phyloP scores from a whole-genome alignment of 306 rosid genomes.

The Cicer cuneatum region DNA sequence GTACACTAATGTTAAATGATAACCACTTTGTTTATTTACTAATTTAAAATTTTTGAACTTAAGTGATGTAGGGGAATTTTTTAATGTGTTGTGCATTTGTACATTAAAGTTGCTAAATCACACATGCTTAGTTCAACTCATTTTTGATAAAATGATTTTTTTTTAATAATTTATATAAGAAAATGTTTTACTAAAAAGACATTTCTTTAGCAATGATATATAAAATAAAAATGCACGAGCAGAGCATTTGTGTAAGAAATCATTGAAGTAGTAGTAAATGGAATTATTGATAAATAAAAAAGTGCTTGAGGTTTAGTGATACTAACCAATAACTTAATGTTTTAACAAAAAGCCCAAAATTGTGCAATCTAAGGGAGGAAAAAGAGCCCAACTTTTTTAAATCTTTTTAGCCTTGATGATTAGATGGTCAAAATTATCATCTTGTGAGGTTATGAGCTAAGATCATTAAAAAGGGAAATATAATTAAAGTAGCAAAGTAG shows the following conservation, averaged over 20 bases:
- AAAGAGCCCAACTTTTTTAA: slow-evolving; percentile 31
- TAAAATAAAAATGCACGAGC: slow-evolving; percentile 12
- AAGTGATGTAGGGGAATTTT: slow-evolving; percentile 1
- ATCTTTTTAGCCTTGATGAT: slow-evolving; percentile 40
- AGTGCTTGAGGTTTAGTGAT: slow-evolving; percentile 20
- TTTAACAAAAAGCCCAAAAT: slow-evolving; percentile 44
- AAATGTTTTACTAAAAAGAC: neutral
- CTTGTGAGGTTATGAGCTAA: slow-evolving; percentile 50
- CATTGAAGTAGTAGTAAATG: neutral
- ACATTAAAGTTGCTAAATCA: slow-evolving; percentile 11
- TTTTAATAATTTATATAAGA: neutral
- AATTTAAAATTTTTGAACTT: slow-evolving; percentile 22
- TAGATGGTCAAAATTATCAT: slow-evolving; percentile 57
- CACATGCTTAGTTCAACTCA: neutral
- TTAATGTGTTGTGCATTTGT: neutral
- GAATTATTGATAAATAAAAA: neutral
- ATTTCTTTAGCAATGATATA: slow-evolving; percentile 15
- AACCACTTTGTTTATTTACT: slow-evolving; percentile 5
- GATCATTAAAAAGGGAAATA: slow-evolving; percentile 47
- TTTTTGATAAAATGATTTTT: neutral
- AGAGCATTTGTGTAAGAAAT: slow-evolving; percentile 37
- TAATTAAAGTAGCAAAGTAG: slow-evolving; percentile 48
- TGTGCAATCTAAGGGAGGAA: slow-evolving; percentile 29
- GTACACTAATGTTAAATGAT: neutral
- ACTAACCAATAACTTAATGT: slow-evolving; percentile 19